These are phyloP conservation scores for Ganoderma multipileum DNA, from an alignment of 1,284 basidiomycete species.

Conservation along the genomic window DNA sequence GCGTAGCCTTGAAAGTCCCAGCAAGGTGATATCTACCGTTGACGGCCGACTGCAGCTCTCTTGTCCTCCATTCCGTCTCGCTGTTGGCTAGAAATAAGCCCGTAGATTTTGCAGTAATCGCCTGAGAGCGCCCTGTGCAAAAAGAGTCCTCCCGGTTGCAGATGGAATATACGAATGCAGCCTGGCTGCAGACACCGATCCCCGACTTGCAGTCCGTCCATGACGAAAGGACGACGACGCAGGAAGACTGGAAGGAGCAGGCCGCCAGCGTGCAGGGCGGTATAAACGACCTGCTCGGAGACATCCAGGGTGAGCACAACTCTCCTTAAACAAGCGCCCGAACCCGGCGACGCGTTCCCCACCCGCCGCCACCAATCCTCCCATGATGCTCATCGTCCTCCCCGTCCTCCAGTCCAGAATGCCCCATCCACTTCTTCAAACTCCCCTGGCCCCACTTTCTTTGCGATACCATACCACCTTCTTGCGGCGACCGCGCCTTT, in stretches of 20 bases:
- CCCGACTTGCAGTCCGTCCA: conserved; percentile 47
- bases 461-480: conserved; percentile 43
- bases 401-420: conserved; percentile 31
- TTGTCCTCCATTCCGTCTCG: conserved; percentile 45
- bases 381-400: conserved; percentile 27
- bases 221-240: conserved; percentile 45
- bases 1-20: conserved; percentile 34
- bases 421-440: conserved; percentile 41
- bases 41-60: conserved; percentile 31
- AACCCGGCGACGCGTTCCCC: conserved; percentile 23
- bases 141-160: conserved; percentile 48
- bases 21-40: conserved; percentile 39
- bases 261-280: conserved; percentile 42
- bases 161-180: conserved; percentile 62
- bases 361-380: conserved; percentile 14
- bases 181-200: conserved; percentile 59
- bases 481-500: conserved; percentile 52
- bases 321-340: conserved; percentile 33
- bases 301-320: conserved; percentile 45
- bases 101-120: conserved; percentile 57
- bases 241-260: conserved; percentile 56
- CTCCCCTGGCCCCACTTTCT: conserved; percentile 47
- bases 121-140: conserved; percentile 54
- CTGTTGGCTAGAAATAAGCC: conserved; percentile 58
- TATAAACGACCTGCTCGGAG: conserved; percentile 50